phyloP scores from a whole-genome alignment of 148 eudicot species.

The Vaccinium vitisidaea region DNA sequence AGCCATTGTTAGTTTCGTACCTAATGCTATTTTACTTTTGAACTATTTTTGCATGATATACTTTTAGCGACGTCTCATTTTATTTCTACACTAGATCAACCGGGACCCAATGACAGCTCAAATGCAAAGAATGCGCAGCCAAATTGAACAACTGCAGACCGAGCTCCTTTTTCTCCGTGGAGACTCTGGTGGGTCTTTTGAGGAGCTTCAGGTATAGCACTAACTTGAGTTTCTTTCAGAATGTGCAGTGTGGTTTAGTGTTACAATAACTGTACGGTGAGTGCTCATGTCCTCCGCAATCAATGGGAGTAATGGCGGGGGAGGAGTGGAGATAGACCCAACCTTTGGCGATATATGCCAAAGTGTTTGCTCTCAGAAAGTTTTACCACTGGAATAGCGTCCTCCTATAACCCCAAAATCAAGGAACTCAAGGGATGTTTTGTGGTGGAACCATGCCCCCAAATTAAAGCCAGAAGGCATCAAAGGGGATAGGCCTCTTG shows the following conservation, averaged over 20 bases:
- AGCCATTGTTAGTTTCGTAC: conserved; percentile 70
- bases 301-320: not conserved
- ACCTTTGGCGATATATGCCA: not conserved
- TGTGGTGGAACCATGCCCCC: not conserved
- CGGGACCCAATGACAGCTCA: conserved; percentile 93
- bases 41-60: not conserved
- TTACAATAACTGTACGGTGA: not conserved
- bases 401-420: not conserved
- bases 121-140: conserved; percentile 86
- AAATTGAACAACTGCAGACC: conserved; percentile 90
- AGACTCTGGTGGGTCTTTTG: conserved; percentile 68
- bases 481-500: not conserved
- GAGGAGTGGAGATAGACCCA: not conserved
- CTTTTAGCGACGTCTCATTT: conserved; percentile 5
- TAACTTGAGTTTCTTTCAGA: not conserved
- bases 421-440: not conserved
- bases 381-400: not conserved
- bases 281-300: not conserved
- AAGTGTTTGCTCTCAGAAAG: not conserved
- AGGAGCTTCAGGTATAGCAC: conserved; percentile 73
- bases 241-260: not conserved
- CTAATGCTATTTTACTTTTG: not conserved
- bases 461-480: not conserved
- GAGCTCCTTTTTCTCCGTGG: conserved; percentile 83
- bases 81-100: conserved; percentile 58